Conservation (phyloP, 2,329 filamentous ascomycete genomes). For the Eurotiales sp. region DNA sequence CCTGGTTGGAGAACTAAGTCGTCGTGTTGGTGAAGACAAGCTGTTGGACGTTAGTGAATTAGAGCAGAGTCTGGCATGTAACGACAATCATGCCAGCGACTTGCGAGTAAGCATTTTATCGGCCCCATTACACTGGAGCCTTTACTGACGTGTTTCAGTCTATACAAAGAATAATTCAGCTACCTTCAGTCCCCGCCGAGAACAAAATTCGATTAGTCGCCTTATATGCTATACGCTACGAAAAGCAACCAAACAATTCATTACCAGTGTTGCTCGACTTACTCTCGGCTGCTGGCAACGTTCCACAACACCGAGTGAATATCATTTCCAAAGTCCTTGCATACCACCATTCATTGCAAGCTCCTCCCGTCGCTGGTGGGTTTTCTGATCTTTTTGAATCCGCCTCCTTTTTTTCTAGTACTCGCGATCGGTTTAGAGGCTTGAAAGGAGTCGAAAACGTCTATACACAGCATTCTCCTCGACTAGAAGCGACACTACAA, state of each 20-base stretch:
- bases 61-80: constrained; percentile 94
- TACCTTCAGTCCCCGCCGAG: constrained; percentile 69
- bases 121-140: not conserved
- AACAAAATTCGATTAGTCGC: constrained; percentile 88
- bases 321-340: constrained; percentile 76
- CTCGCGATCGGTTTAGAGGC: constrained; percentile 83
- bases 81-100: constrained; percentile 87
- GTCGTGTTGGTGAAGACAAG: constrained; percentile 78
- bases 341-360: constrained; percentile 84
- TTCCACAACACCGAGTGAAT: constrained; percentile 70
- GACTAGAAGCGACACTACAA: constrained; percentile 81
- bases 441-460: constrained; percentile 98
- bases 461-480: constrained; percentile 93
- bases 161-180: constrained; percentile 80
- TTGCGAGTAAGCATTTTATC: constrained; percentile 62
- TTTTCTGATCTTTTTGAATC: constrained; percentile 92
- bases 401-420: constrained; percentile 83
- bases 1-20: constrained; percentile 86
- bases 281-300: constrained; percentile 75
- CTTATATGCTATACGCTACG: constrained; percentile 91
- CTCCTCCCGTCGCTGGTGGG: constrained; percentile 68
- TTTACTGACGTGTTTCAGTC: constrained; percentile 49
- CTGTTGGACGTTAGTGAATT: constrained; percentile 95
- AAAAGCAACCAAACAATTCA: constrained; percentile 78
- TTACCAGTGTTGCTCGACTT: constrained; percentile 83